Evolutionary conservation across 1,284 basidiomycete genomes (phyloP), one percentile per base, ranked within the genome.

Genomic region (Golubevia sp.): DNA sequence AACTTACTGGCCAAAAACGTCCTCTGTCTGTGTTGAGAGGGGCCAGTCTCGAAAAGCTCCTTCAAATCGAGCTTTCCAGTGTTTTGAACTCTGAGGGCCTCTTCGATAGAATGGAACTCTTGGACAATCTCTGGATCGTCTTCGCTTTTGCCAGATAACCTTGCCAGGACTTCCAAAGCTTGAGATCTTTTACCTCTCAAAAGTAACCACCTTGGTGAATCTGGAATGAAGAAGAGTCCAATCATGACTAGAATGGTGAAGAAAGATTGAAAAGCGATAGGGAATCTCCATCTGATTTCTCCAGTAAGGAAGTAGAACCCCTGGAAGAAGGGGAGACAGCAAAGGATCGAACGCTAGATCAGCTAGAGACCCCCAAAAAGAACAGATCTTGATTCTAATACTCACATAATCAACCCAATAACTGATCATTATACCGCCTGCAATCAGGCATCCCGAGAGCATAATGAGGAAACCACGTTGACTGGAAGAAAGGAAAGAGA

Each of bases 181-280:
- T 66, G 51, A 2, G 53, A 49, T n/a, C 18, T 27, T 11, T 53
- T 50, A 5, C 64, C 64, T 5, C 59, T 44, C 44, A 58, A 25
- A 55, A 64, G 26, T 3, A 66, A 52, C 64, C 64, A 66, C n/a
- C 64, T 55, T 3, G 64, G 64, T 15, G 59, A 56, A 27, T 66
- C 63, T 11, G 64, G 64, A 3, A 66, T 26, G 53, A 21, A 58
- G 60, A 57, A 60, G 20, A 62, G 21, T 48, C 24, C 48, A n/a
- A 63, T 26, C 53, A 65, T 21, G 61, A 65, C 30, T 34, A 65
- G 24, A 34, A 62, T 44, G 25, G 23, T 30, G 56, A 63, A 61
- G 57, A 63, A 49, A 2, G 34, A n/a, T 21, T 63, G 61, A 7
- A 63, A 61, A 21, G 59, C 59, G 1, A 63, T 8, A n/a, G 61